Percentiles rank a stretch among this genome's conserved stretches.
phyloP scores from a whole-genome alignment of 441 rosid genomes.

The Eruca vesicaria region DNA sequence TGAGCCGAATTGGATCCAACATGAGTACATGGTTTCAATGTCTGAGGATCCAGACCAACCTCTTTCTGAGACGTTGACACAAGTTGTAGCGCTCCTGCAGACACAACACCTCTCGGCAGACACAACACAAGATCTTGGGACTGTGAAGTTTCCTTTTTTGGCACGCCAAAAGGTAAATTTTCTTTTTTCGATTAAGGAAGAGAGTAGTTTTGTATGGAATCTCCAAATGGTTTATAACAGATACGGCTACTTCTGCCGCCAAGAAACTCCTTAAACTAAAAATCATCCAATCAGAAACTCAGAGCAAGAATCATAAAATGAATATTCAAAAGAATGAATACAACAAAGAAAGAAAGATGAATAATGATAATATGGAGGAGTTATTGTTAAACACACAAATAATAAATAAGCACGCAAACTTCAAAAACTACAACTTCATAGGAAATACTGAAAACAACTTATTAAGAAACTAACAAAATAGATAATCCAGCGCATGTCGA shows the following conservation, averaged over 20 bases:
- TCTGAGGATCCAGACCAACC: too few species aligned
- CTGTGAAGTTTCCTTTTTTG: not conserved
- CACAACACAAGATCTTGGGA: not conserved
- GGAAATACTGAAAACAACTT: conserved; percentile 64
- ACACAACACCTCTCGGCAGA: too few species aligned
- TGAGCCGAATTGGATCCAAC: too few species aligned
- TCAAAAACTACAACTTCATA: conserved; percentile 37
- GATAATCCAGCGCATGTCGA: conserved; percentile 45
- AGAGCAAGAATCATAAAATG: conserved; percentile 11
- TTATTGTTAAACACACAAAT: conserved; percentile 35
- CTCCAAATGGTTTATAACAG: not conserved
- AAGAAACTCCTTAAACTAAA: too few species aligned
- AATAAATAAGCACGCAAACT: conserved; percentile 65
- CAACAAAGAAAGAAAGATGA: conserved; percentile 8
- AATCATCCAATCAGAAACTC: too few species aligned
- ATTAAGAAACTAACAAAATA: conserved; percentile 62
- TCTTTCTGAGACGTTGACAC: too few species aligned
- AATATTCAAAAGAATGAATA: conserved; percentile 15
- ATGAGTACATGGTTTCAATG: too few species aligned
- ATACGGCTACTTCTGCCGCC: not conserved
- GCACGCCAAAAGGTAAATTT: not conserved
- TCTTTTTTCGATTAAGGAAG: not conserved
- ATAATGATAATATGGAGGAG: conserved; percentile 17
- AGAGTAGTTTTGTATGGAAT: not conserved
- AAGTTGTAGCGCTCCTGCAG: too few species aligned